Evolutionary conservation across 768 basidiomycete species (phyloP), one percentile per base, ranked within the genome.

Genomic region (Podaxis pistillaris): DNA sequence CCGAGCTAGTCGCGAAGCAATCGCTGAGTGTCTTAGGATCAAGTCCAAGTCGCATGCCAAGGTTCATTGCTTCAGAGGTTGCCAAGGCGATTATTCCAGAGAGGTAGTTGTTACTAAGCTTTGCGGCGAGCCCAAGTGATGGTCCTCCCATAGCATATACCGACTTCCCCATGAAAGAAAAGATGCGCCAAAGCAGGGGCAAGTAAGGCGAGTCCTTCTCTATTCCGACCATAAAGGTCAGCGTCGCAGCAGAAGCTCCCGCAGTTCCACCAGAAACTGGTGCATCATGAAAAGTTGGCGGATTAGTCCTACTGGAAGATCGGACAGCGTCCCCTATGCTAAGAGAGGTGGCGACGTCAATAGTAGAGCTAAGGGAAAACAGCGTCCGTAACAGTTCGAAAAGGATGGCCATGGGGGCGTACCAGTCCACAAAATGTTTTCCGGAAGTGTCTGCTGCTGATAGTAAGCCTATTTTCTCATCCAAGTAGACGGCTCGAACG

Each of bases 341-440:
- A 2, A 73, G 62, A 1, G 78, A 79, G 0, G 78, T 78, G 24
- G 68, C 68, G 28, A 74, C 69, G 61, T 81, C 79, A 28, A 79
- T 79, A 4, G 79, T 81, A n/a, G 79, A 81, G 62, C 79, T 81
- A 33, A 13, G 24, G 36, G 41, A 36, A 26, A 17, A 12, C 15
- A 44, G 46, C 8, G 19, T 62, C 22, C 56, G 17, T 55, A 17
- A 30, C 12, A 19, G 30, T 46, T 22, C 60, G 15, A 9, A 9
- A 28, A 17, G 9, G 19, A 9, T 51, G 2, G 19, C 1, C n/a
- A 49, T 33, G 11, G 37, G 12, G 17, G 46, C 69, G 56, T 67
- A 78, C 78, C 78, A 78, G 66, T 80, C 79, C 36, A 81, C 74
- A 58, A 80, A 78, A 15, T 77, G 26, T 63, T 79, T 81, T 3